phyloP scores from a whole-genome alignment of 2,329 filamentous ascomycete species.

The Aspergillus sergii region DNA sequence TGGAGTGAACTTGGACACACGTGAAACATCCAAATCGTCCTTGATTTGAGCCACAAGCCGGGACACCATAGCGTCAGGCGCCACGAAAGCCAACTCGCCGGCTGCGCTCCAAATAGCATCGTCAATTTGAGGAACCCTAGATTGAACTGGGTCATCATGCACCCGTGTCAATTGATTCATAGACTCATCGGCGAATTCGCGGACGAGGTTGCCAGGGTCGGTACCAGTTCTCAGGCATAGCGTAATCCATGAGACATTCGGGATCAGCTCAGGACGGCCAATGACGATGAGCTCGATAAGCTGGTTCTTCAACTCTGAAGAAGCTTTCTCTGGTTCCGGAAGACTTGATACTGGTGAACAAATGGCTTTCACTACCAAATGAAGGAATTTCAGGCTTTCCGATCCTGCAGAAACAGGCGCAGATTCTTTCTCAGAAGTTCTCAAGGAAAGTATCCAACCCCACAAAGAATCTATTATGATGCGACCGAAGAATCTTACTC shows the following conservation, averaged over 20 bases:
- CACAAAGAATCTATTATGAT: slow-evolving; percentile 74
- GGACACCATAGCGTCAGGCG: slow-evolving; percentile 78
- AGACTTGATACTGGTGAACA: slow-evolving; percentile 33
- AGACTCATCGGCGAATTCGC: slow-evolving; percentile 63
- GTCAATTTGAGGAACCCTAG: slow-evolving; percentile 46
- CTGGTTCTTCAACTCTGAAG: slow-evolving; percentile 66
- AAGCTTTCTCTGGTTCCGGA: slow-evolving; percentile 31
- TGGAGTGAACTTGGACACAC: slow-evolving; percentile 74
- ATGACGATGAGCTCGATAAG: slow-evolving; percentile 78
- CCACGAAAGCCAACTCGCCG: slow-evolving; percentile 90
- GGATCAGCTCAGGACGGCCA: slow-evolving; percentile 75
- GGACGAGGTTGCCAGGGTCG: slow-evolving; percentile 79
- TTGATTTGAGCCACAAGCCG: slow-evolving; percentile 74
- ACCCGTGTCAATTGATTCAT: slow-evolving; percentile 66
- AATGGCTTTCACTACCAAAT: slow-evolving; percentile 55
- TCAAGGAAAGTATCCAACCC: slow-evolving; percentile 72
- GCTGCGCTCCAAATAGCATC: slow-evolving; percentile 79
- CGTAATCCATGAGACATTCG: slow-evolving; percentile 84
- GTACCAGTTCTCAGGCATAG: slow-evolving; percentile 76
- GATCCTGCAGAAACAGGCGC: slow-evolving; percentile 67
- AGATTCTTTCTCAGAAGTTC: slow-evolving; percentile 75
- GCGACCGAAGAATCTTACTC: slow-evolving; percentile 61
- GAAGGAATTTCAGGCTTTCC: slow-evolving; percentile 62
- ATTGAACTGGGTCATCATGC: slow-evolving; percentile 50
- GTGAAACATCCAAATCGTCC: slow-evolving; percentile 70